These are phyloP conservation scores for Bipolaris cookei DNA, from an alignment of 2,329 filamentous ascomycete species.

Conservation along the genomic window DNA sequence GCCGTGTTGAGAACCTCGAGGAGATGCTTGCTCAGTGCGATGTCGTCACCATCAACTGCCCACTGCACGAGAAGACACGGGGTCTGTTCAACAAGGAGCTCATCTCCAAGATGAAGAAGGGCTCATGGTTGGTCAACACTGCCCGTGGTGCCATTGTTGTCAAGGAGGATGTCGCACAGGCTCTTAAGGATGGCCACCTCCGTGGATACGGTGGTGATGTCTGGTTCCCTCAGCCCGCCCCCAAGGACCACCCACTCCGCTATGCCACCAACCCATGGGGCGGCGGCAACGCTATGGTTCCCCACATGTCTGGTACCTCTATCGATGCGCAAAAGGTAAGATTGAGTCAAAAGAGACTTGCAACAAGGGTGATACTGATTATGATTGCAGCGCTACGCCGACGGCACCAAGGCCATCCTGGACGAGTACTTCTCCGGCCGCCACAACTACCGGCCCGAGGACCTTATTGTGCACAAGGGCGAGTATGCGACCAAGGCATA, in stretches of 20 bases:
- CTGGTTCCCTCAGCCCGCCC: slow-evolving; percentile 98
- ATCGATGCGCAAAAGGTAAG: slow-evolving; percentile 84
- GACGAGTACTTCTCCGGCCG: slow-evolving; percentile 88
- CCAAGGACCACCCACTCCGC: slow-evolving; percentile 89
- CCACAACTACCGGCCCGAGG: slow-evolving; percentile 86
- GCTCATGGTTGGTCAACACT: slow-evolving; percentile 97
- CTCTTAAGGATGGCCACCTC: slow-evolving; percentile 89
- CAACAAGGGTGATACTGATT: slow-evolving; percentile 12
- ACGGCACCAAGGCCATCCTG: slow-evolving; percentile 87
- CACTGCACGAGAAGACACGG: slow-evolving; percentile 95
- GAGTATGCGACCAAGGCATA: slow-evolving; percentile 97
- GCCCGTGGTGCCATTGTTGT: slow-evolving; percentile 98
- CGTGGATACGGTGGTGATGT: slow-evolving; percentile 87
- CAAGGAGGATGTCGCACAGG: slow-evolving; percentile 97
- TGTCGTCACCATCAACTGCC: slow-evolving; percentile 99
- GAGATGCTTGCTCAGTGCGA: slow-evolving; percentile 95
- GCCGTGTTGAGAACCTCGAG: slow-evolving; percentile 86
- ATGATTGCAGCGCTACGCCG: slow-evolving; percentile 65
- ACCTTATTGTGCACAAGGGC: slow-evolving; percentile 87
- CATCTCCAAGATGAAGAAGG: slow-evolving; percentile 98
- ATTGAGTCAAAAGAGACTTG: not conserved
- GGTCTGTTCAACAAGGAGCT: slow-evolving; percentile 99
- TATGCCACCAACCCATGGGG: slow-evolving; percentile 93
- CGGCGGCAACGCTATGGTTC: slow-evolving; percentile 97
- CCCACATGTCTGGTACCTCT: slow-evolving; percentile 99